Conservation (phyloP, 2,329 filamentous ascomycete genomes). For the Neodidymelliopsis sp. region DNA sequence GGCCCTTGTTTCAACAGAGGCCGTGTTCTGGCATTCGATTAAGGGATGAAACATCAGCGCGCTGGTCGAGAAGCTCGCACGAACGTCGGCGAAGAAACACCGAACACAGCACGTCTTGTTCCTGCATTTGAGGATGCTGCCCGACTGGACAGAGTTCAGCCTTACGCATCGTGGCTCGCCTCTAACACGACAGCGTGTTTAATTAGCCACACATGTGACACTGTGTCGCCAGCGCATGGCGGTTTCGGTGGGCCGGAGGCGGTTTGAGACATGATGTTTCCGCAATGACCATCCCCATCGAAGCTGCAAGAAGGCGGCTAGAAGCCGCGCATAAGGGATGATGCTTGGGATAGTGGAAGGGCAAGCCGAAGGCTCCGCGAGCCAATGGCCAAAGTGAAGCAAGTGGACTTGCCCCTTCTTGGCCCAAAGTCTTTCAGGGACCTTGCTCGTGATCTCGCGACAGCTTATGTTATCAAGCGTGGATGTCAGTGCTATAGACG, state of each 20-base stretch:
- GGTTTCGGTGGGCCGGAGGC: conserved; percentile 22
- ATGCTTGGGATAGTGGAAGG: conserved; percentile 30
- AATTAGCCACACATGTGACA: conserved; percentile 24
- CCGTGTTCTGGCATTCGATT: conserved; percentile 12
- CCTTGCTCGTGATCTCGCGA: conserved; percentile 24
- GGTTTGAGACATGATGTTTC: conserved; percentile 33
- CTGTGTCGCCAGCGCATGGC: conserved; percentile 36
- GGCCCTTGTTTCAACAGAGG: conserved; percentile 17
- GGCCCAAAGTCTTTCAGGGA: conserved; percentile 20
- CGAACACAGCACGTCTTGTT: conserved; percentile 26
- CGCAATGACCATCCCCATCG: conserved; percentile 21
- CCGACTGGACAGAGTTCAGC: conserved; percentile 21
- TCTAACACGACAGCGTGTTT: conserved; percentile 33
- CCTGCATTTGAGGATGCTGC: conserved; percentile 33
- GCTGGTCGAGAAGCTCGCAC: conserved; percentile 8
- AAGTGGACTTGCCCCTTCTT: conserved; percentile 22
- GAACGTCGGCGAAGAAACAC: conserved; percentile 13
- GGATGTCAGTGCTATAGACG: conserved; percentile 27
- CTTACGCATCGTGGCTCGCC: conserved; percentile 25
- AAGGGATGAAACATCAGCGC: conserved; percentile 18
- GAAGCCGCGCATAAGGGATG: conserved; percentile 27
- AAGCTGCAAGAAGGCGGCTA: conserved; percentile 34
- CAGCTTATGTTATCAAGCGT: conserved; percentile 35
- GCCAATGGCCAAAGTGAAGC: conserved; percentile 38
- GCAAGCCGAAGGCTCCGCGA: conserved; percentile 20